These are phyloP conservation scores for Fusarium brachygibbosum DNA, from an alignment of 2,329 filamentous ascomycete species.

Conservation along the genomic window DNA sequence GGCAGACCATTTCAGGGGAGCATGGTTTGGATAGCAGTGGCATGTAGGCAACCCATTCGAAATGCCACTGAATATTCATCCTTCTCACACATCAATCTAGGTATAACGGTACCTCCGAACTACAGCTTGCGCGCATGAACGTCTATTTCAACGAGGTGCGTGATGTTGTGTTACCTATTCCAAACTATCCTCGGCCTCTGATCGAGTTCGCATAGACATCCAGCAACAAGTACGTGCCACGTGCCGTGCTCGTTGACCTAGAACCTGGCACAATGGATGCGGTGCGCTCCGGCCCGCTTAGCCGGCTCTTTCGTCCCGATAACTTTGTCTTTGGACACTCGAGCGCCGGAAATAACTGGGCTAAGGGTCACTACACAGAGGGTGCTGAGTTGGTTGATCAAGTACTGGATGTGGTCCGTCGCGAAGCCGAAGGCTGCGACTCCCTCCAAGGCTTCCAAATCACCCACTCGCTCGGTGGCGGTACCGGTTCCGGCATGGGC, in stretches of 20 bases:
- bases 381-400: slow-evolving; percentile 98
- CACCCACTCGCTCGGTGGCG: no score
- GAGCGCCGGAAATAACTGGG: slow-evolving; percentile 99
- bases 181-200: slow-evolving; percentile 13
- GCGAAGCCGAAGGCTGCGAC: slow-evolving; percentile 98
- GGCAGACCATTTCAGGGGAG: slow-evolving; percentile 88
- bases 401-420: slow-evolving; percentile 97
- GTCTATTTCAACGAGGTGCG: slow-evolving; percentile 92
- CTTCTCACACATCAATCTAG: neutral
- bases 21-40: slow-evolving; percentile 98
- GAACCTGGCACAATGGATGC: slow-evolving; percentile 99
- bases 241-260: slow-evolving; percentile 98
- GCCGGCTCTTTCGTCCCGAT: slow-evolving; percentile 98
- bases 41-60: slow-evolving; percentile 68
- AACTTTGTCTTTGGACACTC: slow-evolving; percentile 99
- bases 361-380: slow-evolving; percentile 99
- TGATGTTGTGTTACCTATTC: neutral
- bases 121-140: slow-evolving; percentile 99
- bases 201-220: slow-evolving; percentile 53
- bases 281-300: slow-evolving; percentile 96
- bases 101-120: slow-evolving; percentile 96
- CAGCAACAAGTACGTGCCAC: no score
- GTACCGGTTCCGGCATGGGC: slow-evolving; percentile 99
- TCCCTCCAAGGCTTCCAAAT: slow-evolving; percentile 99
- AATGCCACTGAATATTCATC: neutral